Evolutionary conservation across 169 alveolate genomes (phyloP).

Genomic region (Plasmodium gallinaceum): DNA sequence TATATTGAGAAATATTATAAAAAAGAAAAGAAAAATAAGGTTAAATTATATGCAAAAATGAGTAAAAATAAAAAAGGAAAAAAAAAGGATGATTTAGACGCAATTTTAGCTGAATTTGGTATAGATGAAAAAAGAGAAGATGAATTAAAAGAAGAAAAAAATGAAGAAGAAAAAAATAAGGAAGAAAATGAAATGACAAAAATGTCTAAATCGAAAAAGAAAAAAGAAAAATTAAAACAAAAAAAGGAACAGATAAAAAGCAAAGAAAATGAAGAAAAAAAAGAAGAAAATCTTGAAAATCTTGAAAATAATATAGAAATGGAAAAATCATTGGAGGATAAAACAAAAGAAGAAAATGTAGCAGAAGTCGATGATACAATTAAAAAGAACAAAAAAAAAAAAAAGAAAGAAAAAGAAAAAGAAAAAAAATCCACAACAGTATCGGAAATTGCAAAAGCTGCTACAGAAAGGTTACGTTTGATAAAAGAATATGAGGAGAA

Average conservation of each 20-base stretch:
- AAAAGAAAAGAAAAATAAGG: background rate
- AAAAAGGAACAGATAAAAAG: constrained; percentile 75
- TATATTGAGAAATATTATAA: background rate
- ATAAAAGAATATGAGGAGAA: constrained; percentile 79
- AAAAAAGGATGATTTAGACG: constrained; percentile 54
- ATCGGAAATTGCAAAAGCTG: constrained; percentile 85
- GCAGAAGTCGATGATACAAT: constrained; percentile 76
- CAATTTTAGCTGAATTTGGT: constrained; percentile 50
- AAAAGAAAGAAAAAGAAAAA: constrained; percentile 78
- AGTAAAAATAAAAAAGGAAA: constrained; percentile 77
- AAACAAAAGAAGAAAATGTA: constrained; percentile 50
- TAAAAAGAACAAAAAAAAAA: constrained; percentile 79
- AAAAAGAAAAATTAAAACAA: constrained; percentile 71
- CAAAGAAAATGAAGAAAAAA: constrained; percentile 40
- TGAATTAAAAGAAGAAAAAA: constrained; percentile 69
- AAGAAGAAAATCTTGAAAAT: constrained; percentile 16
- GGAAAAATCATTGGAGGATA: background rate
- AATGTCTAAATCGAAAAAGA: constrained; percentile 69
- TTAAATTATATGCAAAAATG: constrained; percentile 1
- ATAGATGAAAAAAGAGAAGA: constrained; percentile 60
- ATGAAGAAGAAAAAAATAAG: constrained; percentile 49
- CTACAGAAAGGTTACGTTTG: constrained; percentile 87
- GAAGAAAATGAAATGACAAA: constrained; percentile 39
- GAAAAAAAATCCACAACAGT: constrained; percentile 61
- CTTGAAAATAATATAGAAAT: constrained; percentile 37